Percentiles rank a stretch among this genome's conserved stretches.
Evolutionary conservation across 306 rosid species (phyloP).

Genomic region (Cyamopsis tetragonoloba): DNA sequence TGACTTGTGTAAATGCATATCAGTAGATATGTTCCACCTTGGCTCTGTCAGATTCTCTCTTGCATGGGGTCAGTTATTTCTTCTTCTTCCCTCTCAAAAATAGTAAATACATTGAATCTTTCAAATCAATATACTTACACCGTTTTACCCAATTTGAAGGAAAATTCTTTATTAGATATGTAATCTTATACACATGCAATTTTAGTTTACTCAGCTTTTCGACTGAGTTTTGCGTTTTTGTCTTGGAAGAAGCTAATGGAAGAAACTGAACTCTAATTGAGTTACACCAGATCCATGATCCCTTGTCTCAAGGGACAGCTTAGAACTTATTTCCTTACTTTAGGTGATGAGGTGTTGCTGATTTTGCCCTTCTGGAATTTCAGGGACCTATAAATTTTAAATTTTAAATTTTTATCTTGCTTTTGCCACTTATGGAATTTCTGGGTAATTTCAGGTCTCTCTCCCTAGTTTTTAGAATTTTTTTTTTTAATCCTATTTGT

Average conservation of each 20-base stretch:
- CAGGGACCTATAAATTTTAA: slow-evolving; percentile 18
- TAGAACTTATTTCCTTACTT: not conserved
- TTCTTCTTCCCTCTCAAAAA: not conserved
- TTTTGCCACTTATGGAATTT: slow-evolving; percentile 30
- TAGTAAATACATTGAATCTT: not conserved
- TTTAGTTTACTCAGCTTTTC: not conserved
- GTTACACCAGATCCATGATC: not conserved
- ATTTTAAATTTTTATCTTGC: not conserved
- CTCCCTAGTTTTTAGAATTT: slow-evolving; percentile 24
- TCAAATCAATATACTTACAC: not conserved
- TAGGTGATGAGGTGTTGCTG: slow-evolving; percentile 9
- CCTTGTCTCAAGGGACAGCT: not conserved
- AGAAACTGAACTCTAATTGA: slow-evolving; percentile 7
- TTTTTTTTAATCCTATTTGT: slow-evolving; percentile 10
- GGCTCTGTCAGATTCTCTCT: slow-evolving; percentile 51
- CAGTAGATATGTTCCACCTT: slow-evolving; percentile 50
- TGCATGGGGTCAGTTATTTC: slow-evolving; percentile 69
- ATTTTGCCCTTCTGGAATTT: slow-evolving; percentile 27
- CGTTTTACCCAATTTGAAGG: not conserved
- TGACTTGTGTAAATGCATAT: slow-evolving; percentile 47
- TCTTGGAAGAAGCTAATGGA: slow-evolving; percentile 6
- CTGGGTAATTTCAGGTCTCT: slow-evolving; percentile 30
- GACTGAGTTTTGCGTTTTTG: slow-evolving; percentile 6
- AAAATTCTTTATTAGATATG: not conserved
- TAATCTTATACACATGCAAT: not conserved